Evolutionary conservation across 352 stramenopile species (phyloP), one percentile per base, ranked within the genome.

Genomic region (Aphanomyces astaci): DNA sequence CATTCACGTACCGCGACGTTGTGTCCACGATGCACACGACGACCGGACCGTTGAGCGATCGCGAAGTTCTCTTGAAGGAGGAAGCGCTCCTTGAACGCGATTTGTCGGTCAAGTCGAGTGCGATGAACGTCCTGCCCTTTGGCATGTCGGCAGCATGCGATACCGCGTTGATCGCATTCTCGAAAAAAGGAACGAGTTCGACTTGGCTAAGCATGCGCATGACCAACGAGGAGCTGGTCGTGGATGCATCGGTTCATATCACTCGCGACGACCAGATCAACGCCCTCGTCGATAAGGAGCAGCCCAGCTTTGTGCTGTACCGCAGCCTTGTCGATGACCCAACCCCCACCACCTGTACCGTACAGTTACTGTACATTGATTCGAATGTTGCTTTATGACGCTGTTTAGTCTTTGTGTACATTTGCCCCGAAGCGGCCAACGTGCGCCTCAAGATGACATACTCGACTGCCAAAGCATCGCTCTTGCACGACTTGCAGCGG

Each of bases 391-490:
- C 33, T 46, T 19, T 40, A 9, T 25, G 15, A 2, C 45, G 27
- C 13, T 24, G 5, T 49, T 4, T 57, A 91, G 86, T 96, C 39
- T 95, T 97, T 64, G 76, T 96, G 70, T 97, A 96, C 66, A 86
- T 92, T 28, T 97, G 89, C 49, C 89, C 89, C 0, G 89, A 97
- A 69, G 85, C 94, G 22, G 79, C 86, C 0, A 79, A 87, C 5
- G 81, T 97, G 55, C 81, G 88, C 15, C 72, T 89, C 51, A 96
- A 96, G 76, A 96, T 96, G 89, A 87, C 91, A 15, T 95, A 96
- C 71, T 96, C 89, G 52, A 94, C 89, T 4, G 88, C 82, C 63
- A 96, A 96, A 63, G 88, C 88, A 22, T 93, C 84, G 15, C 78
- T 96, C 25, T 75, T 95, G 27, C 80, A 80, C n/a, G 83, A 77